Evolutionary conservation across 179 eudicot genomes (phyloP), one percentile per base, ranked within the genome.

Genomic region (Corrigiola litoralis): DNA sequence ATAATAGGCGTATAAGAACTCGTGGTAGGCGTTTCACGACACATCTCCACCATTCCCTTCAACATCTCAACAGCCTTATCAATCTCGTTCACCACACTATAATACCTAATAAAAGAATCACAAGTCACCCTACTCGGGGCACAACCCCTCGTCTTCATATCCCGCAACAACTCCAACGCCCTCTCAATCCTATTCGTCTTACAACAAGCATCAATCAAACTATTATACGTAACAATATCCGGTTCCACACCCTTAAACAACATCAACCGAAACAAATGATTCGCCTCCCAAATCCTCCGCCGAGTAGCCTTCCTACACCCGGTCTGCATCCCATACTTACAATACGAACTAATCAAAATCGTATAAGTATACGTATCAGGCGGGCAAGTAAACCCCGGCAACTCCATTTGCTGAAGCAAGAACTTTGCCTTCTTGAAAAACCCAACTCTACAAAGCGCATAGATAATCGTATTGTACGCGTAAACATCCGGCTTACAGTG

Each of bases 1-100:
- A 88, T 80, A n/a, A 91, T 81, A 3, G 91, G 96, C 5, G 96
- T 91, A 56, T 86, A 91, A 0, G 97, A 86, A 69, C 97, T 86
- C 8, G 90, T 80, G 38, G 71, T 76, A 11, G 96, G 85, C 0
- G 58, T 40, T 5, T 95, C 95, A 66, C 86, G 89, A 13, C 63
- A 51, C 79, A 62, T 40, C 9, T 72, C 81, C 68, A 61, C 72
- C 96, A 91, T 89, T 66, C 45, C 79, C 58, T 76, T 72, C 79
- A 91, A 63, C 91, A 89, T 89, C 63, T 81, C 82, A 46, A 89
- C 63, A 21, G 83, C 91, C 61, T 79, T 79, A 46, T 86, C 88
- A 52, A 85, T 77, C 85, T 91, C 95, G 69, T 91, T 89, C 56
- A 82, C 90, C 9, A 76, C 84, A 73, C 85, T 80, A 68, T 82